A percentile compares a stretch with the other conserved stretches of the same genome.
Evolutionary conservation across 257 asterid species (phyloP).

Genomic region (Lycium ferocissimum): DNA sequence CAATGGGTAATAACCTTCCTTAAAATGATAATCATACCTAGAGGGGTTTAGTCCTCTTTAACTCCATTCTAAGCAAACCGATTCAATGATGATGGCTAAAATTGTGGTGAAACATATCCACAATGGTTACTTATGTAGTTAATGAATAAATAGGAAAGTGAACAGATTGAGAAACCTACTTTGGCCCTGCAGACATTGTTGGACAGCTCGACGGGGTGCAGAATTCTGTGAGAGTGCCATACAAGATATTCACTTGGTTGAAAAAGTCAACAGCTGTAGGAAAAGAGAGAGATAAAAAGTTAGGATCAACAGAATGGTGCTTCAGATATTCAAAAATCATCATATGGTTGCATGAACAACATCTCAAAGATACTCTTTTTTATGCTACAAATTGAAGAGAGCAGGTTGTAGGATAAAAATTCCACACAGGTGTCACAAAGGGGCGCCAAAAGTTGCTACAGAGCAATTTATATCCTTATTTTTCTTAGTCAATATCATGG

Average conservation of each 20-base stretch:
- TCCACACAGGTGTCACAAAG: background rate
- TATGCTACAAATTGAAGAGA: background rate
- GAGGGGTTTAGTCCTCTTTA: constrained; percentile 2
- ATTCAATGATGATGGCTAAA: background rate
- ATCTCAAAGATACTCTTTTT: background rate
- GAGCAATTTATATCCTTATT: constrained; percentile 12
- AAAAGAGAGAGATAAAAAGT: background rate
- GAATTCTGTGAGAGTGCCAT: constrained; percentile 92
- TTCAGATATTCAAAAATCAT: constrained; percentile 39
- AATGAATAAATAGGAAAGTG: background rate
- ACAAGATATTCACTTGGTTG: constrained; percentile 93
- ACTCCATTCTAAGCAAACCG: background rate
- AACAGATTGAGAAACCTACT: constrained; percentile 55
- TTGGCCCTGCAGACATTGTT: constrained; percentile 94
- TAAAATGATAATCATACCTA: background rate
- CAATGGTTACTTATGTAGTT: background rate
- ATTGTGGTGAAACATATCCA: background rate
- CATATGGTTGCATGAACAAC: background rate
- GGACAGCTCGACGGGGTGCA: constrained; percentile 90
- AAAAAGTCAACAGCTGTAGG: constrained; percentile 87
- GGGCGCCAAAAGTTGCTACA: background rate
- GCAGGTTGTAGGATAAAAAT: background rate
- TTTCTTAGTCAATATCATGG: background rate
- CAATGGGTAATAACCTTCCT: constrained; percentile 3
- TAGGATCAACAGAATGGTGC: constrained; percentile 3